Evolutionary conservation across 2,329 filamentous ascomycete genomes (phyloP), one percentile per base, ranked within the genome.

Genomic region (Aspergillus jensenii): DNA sequence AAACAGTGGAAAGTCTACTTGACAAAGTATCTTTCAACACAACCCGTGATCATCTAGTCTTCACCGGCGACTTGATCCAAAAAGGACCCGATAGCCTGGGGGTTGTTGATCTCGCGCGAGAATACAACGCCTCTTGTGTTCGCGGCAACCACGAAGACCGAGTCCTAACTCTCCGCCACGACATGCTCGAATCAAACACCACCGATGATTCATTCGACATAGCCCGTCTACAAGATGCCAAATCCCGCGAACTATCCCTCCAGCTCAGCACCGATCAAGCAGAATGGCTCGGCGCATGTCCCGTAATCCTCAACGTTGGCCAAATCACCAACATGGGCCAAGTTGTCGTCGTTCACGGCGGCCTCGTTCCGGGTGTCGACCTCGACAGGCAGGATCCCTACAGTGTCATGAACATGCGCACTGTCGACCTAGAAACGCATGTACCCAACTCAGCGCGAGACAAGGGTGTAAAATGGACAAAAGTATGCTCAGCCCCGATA

Each of bases 101-200:
- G 39, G 90, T 96, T 1, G 81, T 98, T 48, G 84, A 89, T 58
- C 80, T 92, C 43, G 88, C 91, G 39, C 89, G 91, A 71, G 76
- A 83, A 14, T 77, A 93, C 39, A 84, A 85, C 51, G 93, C 93
- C 21, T 90, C 88, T 31, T 90, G 87, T 61, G 91, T 98, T 8
- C 87, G 93, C 51, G 95, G 95, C 17, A 97, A 97, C 75, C 90
- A 96, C 76, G 95, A 99, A 72, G 93, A 98, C 72, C 84, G 87
- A 21, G 81, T 97, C 19, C 81, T 98, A n/a, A 81, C 88, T 8
- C 82, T 87, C 1, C 84, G 87, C 60, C 78, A 80, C 27, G 73
- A 81, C 44, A 78, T 71, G 67, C 71, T 63, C 63, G 70, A 65
- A 17, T 52, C 67, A 12, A 60, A 68, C 43, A 61, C 48, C 62